Conservation (phyloP, 352 stramenopile genomes). For the Phytophthora macrochlamydospora region DNA sequence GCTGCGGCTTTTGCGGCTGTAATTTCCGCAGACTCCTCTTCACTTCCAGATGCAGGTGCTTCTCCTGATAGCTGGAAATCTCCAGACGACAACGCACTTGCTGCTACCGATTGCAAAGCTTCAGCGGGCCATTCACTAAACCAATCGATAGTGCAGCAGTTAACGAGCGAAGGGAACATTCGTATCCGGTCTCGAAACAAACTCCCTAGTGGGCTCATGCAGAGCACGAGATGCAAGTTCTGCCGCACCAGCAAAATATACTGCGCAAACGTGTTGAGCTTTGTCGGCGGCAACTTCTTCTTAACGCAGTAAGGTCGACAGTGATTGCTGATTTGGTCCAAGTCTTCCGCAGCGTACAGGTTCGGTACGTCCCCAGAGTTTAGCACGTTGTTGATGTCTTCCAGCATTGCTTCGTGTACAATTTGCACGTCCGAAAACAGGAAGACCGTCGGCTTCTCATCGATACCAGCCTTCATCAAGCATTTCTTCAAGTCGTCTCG, state of each 20-base stretch:
- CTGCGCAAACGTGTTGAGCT: conserved; percentile 95
- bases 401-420: conserved; percentile 94
- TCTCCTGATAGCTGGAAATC: conserved; percentile 69
- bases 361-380: conserved; percentile 96
- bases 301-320: conserved; percentile 92
- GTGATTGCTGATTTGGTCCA: conserved; percentile 92
- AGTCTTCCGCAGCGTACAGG: conserved; percentile 91
- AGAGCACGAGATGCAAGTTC: conserved; percentile 93
- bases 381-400: conserved; percentile 96
- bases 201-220: conserved; percentile 91
- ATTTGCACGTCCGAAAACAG: conserved; percentile 96
- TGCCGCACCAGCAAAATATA: conserved; percentile 92
- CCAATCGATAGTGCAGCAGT: conserved; percentile 91
- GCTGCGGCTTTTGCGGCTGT: conserved; percentile 22
- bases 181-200: conserved; percentile 92
- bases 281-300: conserved; percentile 90
- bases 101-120: conserved; percentile 79
- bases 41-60: conserved; percentile 2
- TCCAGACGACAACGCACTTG: conserved; percentile 40
- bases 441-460: conserved; percentile 94
- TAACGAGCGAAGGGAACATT: conserved; percentile 91
- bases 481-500: conserved; percentile 94
- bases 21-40: conserved; percentile 19
- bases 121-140: conserved; percentile 89
- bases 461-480: conserved; percentile 91